Base-by-base conservation (phyloP, 257 asterid species). In the Knoxia roxburghii region DNA sequence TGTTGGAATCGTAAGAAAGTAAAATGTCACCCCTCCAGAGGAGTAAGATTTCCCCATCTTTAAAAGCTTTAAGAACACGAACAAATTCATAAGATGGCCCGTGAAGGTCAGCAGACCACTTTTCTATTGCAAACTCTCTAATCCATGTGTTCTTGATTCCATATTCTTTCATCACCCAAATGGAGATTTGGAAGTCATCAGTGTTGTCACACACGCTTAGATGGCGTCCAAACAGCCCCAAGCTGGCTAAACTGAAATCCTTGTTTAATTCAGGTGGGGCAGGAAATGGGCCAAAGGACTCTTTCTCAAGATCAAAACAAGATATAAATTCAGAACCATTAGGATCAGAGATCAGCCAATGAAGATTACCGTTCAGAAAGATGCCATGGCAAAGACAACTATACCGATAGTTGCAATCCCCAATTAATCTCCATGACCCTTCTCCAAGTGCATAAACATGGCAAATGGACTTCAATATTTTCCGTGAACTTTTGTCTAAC, bases 121-220 rank as follows among this genome's bases (percentile, higher is more conserved):
- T 58, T 51, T 70, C 50, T 17, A 79, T 65, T 8, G 75, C 80
- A 56, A 33, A 57, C 45, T 79, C 68, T 37, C 69, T 76, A 1
- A 3, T 62, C 90, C 90, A 80, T 24, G 79, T 67, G 39, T 61
- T 71, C 72, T 76, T 73, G 1, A 67, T 76, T 57, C 80, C 81
- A 10, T 80, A 80, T 55, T 82, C 80, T 76, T 78, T 80, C 87
- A 85, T 73, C 67, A 66, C 62, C 91, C 88, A 82, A 1, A 85
- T 53, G 18, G 68, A 73, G 40, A 85, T 64, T 39, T 76, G 75
- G 0, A n/a, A 52, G n/a, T 68, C 76, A 20, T 72, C 67, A 2
- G 81, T 27, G 35, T 76, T 74, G 23, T 82, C 79, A 2, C 79
- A 68, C 2, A 75, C 10, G 62, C 84, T 75, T 1, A 84, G 58